Evolutionary conservation across 2,329 filamentous ascomycete genomes (phyloP).

Genomic region (Akanthomyces muscarius): DNA sequence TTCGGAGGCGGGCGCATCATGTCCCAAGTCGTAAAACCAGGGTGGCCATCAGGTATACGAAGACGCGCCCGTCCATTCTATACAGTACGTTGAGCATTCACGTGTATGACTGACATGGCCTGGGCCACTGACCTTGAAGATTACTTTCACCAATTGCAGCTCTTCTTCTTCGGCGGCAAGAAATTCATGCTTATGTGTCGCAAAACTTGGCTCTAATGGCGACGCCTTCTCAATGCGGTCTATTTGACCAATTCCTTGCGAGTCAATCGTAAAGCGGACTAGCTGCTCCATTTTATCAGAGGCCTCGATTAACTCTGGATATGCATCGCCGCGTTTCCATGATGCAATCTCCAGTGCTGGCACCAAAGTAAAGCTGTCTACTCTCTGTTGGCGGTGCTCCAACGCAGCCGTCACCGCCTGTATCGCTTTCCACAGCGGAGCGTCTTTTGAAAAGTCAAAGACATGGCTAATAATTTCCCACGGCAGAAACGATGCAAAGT

Average conservation of each 20-base stretch:
- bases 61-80: background rate
- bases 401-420: background rate
- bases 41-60: background rate
- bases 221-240: background rate
- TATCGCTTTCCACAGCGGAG: background rate
- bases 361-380: background rate
- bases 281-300: background rate
- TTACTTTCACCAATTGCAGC: background rate
- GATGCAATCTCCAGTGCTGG: background rate
- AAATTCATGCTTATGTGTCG: background rate
- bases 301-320: background rate
- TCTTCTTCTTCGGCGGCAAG: background rate
- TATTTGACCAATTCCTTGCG: conserved; percentile 1
- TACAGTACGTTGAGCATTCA: background rate
- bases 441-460: background rate
- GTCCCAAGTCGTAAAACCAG: conserved; percentile 3
- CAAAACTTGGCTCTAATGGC: background rate
- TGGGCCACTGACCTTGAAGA: background rate
- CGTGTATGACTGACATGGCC: background rate
- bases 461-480: conserved; percentile 4
- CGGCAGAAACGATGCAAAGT: background rate
- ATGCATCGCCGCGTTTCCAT: background rate
- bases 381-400: background rate
- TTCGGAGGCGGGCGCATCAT: background rate
- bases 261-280: conserved; percentile 3